These are phyloP conservation scores for Botrytis aclada DNA, from an alignment of 2,329 filamentous ascomycete species.

Conservation along the genomic window DNA sequence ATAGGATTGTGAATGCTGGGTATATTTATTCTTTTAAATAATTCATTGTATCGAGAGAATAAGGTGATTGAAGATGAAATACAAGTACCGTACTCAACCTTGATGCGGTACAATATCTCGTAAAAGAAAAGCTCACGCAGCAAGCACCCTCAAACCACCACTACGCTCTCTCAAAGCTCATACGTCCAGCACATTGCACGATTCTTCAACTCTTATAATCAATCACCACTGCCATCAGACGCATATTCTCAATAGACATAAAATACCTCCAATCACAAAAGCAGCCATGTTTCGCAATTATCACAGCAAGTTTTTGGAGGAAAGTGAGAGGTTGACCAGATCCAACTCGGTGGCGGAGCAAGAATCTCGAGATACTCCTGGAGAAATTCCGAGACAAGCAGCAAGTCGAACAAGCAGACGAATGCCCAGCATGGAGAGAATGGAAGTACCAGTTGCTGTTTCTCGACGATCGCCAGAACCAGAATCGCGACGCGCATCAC, in stretches of 20 bases:
- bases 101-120: neutral
- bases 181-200: neutral
- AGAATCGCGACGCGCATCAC: neutral
- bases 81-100: neutral
- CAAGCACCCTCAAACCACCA: neutral
- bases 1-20: neutral
- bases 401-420: neutral
- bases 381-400: neutral
- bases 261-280: neutral
- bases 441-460: neutral
- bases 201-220: neutral
- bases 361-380: neutral
- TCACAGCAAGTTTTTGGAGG: neutral
- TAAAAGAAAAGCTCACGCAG: neutral
- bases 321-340: neutral
- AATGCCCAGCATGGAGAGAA: neutral
- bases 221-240: neutral
- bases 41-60: neutral
- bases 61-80: neutral
- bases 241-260: neutral
- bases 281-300: neutral
- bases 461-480: neutral
- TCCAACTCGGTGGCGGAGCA: neutral
- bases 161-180: neutral
- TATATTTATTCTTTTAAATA: neutral